Conservation (phyloP, 2,329 filamentous ascomycete species). For the Xylariaceae sp. region DNA sequence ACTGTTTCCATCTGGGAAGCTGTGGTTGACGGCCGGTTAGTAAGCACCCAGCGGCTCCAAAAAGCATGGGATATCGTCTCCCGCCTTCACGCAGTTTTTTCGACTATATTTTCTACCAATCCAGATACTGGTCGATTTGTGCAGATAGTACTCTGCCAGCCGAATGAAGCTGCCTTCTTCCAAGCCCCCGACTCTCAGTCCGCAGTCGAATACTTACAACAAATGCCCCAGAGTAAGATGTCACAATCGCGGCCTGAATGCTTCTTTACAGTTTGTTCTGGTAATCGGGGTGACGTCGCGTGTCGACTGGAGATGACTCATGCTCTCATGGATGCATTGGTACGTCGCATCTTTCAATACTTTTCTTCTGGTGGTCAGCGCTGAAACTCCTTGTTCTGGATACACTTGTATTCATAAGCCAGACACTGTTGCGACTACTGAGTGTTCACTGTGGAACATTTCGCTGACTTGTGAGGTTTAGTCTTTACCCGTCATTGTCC, state of each 20-base stretch:
- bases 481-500: not conserved
- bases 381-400: no score
- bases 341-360: not conserved
- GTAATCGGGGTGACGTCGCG: not conserved
- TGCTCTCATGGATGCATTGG: conserved; percentile 3
- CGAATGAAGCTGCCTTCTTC: not conserved
- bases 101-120: not conserved
- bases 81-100: conserved; percentile 1
- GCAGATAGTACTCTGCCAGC: not conserved
- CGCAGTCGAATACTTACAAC: not conserved
- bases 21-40: not conserved
- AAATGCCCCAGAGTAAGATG: not conserved
- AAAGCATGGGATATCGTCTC: not conserved
- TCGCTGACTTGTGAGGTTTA: no score
- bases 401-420: no score
- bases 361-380: no score
- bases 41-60: not conserved
- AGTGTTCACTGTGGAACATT: no score
- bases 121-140: not conserved
- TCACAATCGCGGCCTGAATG: not conserved
- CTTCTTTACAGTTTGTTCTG: not conserved
- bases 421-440: no score
- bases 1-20: conserved; percentile 11
- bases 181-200: not conserved
- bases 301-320: conserved; percentile 7